Evolutionary conservation across 1,284 basidiomycete genomes (phyloP).

Genomic region (Calocybe gambosa): DNA sequence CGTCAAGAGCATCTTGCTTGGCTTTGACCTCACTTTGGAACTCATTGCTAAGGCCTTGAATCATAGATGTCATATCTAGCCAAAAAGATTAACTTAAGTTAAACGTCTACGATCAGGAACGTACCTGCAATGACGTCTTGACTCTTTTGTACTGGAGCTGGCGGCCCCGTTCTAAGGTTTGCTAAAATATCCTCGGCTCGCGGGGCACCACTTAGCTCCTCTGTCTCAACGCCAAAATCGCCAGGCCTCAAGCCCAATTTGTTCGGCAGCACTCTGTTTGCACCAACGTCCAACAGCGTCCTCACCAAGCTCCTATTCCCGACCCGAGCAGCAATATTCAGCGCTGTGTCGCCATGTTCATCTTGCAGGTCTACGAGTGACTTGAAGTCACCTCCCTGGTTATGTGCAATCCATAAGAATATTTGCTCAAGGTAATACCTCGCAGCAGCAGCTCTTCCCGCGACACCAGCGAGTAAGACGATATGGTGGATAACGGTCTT

Average conservation of each 20-base stretch:
- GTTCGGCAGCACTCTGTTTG: constrained; percentile 88
- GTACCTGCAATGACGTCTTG: constrained; percentile 84
- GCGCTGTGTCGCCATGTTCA: constrained; percentile 91
- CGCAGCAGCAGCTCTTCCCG: constrained; percentile 79
- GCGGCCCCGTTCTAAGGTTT: constrained; percentile 62
- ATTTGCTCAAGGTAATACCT: constrained; percentile 92
- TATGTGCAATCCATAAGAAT: constrained; percentile 76
- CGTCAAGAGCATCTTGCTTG: constrained; percentile 83
- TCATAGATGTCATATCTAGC: constrained; percentile 79
- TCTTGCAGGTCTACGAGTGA: constrained; percentile 90
- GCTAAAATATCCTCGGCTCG: constrained; percentile 73
- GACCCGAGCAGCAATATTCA: constrained; percentile 92
- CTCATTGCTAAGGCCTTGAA: constrained; percentile 70
- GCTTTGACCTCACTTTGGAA: constrained; percentile 81
- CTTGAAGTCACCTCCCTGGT: constrained; percentile 68
- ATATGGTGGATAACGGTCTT: constrained; percentile 95
- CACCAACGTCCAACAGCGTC: constrained; percentile 88
- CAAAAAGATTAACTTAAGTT: constrained; percentile 7
- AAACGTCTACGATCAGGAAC: constrained; percentile 1
- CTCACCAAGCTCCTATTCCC: constrained; percentile 88
- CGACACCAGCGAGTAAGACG: constrained; percentile 85
- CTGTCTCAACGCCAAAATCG: constrained; percentile 91
- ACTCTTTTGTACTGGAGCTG: constrained; percentile 78
- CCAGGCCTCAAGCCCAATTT: constrained; percentile 89
- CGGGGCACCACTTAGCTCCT: constrained; percentile 67